Conservation (phyloP, 1,284 basidiomycete species). For the Malassezia yamatoensis region DNA sequence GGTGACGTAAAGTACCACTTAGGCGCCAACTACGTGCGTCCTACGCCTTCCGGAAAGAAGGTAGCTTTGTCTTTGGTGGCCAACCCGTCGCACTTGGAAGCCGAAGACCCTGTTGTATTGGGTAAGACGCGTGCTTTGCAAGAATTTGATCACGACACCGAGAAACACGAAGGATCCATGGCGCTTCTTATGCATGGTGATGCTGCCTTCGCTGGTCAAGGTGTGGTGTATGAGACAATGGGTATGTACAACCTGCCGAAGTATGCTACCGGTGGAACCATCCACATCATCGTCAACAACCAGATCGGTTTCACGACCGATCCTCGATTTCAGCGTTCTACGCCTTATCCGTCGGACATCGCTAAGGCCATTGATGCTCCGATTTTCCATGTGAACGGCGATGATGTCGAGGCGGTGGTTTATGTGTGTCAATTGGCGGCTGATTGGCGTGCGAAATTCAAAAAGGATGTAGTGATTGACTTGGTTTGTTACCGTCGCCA, state of each 20-base stretch:
- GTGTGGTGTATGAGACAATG: conserved; percentile 98
- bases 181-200: conserved; percentile 92
- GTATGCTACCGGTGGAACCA: conserved; percentile 95
- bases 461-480: conserved; percentile 97
- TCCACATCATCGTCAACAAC: conserved; percentile 98
- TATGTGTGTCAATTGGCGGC: conserved; percentile 96
- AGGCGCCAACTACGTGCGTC: conserved; percentile 95
- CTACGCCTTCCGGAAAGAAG: conserved; percentile 95
- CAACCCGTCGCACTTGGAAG: conserved; percentile 96
- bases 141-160: conserved; percentile 80
- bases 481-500: conserved; percentile 97
- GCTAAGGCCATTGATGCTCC: conserved; percentile 97
- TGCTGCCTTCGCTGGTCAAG: conserved; percentile 96
- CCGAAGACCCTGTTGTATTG: conserved; percentile 91
- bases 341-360: conserved; percentile 96
- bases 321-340: conserved; percentile 91
- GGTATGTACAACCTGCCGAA: conserved; percentile 89
- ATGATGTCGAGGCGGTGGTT: conserved; percentile 87
- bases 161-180: conserved; percentile 54
- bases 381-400: conserved; percentile 99
- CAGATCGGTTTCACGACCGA: conserved; percentile 99
- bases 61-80: conserved; percentile 94
- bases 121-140: conserved; percentile 96
- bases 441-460: conserved; percentile 95
- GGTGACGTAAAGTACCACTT: conserved; percentile 99